Evolutionary conservation across 495 filamentous ascomycete species (phyloP), one percentile per base, ranked within the genome.

Genomic region (Penicillium egyptiacum): DNA sequence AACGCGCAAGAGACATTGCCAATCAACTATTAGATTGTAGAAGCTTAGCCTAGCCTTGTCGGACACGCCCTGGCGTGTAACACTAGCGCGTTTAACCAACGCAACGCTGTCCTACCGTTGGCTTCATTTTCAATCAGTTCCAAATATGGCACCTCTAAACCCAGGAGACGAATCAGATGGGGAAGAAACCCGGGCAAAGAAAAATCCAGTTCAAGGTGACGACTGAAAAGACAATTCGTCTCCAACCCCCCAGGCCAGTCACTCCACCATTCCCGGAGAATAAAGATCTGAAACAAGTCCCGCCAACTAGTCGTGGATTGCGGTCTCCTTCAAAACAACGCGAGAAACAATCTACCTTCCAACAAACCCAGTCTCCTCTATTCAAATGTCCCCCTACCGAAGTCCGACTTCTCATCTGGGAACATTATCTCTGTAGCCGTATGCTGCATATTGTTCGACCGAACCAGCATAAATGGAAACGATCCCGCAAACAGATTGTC

Each of bases 381-480:
- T 50, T 50, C 14, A 14, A 37, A 35, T 22, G 5, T 20, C 1
- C 39, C 1, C 48, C 48, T 16, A 8, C 48, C 7, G 31, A 50
- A n/a, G 4, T 50, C 30, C 31, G 20, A 4, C 19, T 39, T 8
- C 31, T 50, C 3, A 50, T 50, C 20, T 50, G 48, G 48, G 48
- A 39, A 23, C 48, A 50, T 16, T 50, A 35, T 35, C 31, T 50
- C 17, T 23, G 48, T 35, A 39, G 11, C 19, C 48, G 20, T 2
- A 50, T 35, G 48, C 48, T 50, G 10, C 48, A 50, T 39, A 50
- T 50, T 19, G 8, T 39, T 8, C 30, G 17, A 20, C 14, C 19
- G 1, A 26, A 23, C 5, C 31, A 23, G 12, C 20, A 7, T 7
- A 33, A 31, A 19, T 22, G 48, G 31, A 50, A n/a, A 23, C 17